Percentiles rank a stretch among this genome's conserved stretches.
phyloP scores from a whole-genome alignment of 805 yeast genomes.

The Teunomyces kruisii region DNA sequence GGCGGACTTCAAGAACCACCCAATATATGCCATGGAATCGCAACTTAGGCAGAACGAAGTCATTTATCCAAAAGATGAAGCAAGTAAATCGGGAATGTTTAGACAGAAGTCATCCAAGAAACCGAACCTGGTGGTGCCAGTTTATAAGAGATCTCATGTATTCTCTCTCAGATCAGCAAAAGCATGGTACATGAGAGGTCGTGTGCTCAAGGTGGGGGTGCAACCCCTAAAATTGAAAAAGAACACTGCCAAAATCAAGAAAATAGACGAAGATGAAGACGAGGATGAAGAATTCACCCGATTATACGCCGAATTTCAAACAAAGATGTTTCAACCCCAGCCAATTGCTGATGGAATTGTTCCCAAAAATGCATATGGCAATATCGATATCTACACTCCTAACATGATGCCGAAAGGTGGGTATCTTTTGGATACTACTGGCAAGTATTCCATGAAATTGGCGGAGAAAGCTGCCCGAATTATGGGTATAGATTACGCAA shows the following conservation, averaged over 20 bases:
- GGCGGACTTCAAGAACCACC: constrained; percentile 84
- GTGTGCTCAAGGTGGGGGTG: constrained; percentile 69
- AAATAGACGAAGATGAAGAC: constrained; percentile 26
- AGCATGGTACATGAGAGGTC: constrained; percentile 84
- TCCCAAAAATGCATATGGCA: constrained; percentile 76
- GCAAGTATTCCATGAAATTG: constrained; percentile 37
- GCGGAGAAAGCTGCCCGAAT: constrained; percentile 71
- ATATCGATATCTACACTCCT: constrained; percentile 74
- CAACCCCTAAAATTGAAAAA: constrained; percentile 56
- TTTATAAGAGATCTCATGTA: constrained; percentile 69
- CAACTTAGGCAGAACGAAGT: constrained; percentile 75
- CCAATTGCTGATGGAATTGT: constrained; percentile 65
- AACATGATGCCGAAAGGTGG: constrained; percentile 87
- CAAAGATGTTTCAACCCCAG: constrained; percentile 68
- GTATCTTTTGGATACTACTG: constrained; percentile 43
- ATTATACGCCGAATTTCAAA: constrained; percentile 76
- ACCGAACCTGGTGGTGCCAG: constrained; percentile 47
- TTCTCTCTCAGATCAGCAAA: constrained; percentile 65
- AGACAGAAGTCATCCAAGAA: constrained; percentile 38
- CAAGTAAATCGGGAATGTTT: constrained; percentile 65
- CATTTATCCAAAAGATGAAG: constrained; percentile 58
- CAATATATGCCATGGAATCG: constrained; percentile 75
- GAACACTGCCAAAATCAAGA: constrained; percentile 18
- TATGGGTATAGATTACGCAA: constrained; percentile 75
- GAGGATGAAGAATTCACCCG: constrained; percentile 57